These are phyloP conservation scores for Colletotrichum sp. DNA, from an alignment of 2,329 filamentous ascomycete species.

Conservation along the genomic window DNA sequence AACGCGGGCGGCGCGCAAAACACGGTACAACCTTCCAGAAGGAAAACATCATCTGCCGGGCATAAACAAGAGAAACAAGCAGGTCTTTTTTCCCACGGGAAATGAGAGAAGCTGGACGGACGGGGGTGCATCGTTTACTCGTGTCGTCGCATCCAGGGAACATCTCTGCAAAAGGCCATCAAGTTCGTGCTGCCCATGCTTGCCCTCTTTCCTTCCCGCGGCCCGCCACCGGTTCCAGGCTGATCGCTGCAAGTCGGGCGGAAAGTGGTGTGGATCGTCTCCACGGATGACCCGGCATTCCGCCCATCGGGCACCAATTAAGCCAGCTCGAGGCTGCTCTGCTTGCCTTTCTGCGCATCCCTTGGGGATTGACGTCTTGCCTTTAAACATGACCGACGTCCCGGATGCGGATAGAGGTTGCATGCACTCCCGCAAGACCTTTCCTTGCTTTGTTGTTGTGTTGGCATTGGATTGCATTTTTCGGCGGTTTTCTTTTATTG, in stretches of 20 bases:
- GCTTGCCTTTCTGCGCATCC: not conserved
- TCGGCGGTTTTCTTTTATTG: not conserved
- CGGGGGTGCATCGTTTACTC: not conserved
- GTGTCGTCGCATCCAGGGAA: not conserved
- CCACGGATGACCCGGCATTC: slow-evolving; percentile 10
- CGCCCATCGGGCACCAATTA: slow-evolving; percentile 18
- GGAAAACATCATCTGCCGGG: not conserved
- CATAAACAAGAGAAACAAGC: not conserved
- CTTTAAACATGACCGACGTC: slow-evolving; percentile 13
- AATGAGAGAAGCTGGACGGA: not conserved
- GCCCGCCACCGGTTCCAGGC: slow-evolving; percentile 9
- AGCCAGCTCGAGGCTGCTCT: not conserved
- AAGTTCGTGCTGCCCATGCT: not conserved
- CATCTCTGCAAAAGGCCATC: not conserved
- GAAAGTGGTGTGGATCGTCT: slow-evolving; percentile 13
- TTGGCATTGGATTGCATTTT: not conserved
- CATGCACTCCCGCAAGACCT: slow-evolving; percentile 13
- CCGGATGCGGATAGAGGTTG: not conserved
- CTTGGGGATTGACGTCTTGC: not conserved
- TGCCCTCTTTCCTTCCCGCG: not conserved
- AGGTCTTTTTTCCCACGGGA: not conserved
- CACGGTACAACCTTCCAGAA: not conserved
- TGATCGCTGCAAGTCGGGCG: slow-evolving; percentile 20
- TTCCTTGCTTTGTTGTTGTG: slow-evolving; percentile 3
- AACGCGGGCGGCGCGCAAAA: not conserved